phyloP scores from a whole-genome alignment of 2,329 filamentous ascomycete species.

The Colletotrichum somersetense region DNA sequence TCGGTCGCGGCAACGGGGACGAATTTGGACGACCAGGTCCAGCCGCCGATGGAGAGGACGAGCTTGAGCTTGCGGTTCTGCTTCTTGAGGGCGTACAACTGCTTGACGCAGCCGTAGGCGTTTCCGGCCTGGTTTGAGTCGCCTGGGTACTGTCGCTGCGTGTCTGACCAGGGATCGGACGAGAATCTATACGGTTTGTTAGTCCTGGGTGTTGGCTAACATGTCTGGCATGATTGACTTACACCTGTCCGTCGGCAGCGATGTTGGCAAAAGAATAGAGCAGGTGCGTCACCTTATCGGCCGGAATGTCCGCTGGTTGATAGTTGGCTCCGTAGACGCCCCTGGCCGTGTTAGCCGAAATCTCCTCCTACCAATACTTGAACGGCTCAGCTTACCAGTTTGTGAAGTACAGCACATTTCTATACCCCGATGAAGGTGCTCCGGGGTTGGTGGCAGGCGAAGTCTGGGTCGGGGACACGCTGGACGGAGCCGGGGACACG shows the following conservation, averaged over 20 bases:
- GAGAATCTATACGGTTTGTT: conserved; percentile 57
- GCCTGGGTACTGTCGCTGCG: conserved; percentile 75
- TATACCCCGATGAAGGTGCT: conserved; percentile 23
- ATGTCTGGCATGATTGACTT: conserved; percentile 45
- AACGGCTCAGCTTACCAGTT: conserved; percentile 61
- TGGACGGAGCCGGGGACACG: not conserved
- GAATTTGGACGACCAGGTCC: conserved; percentile 81
- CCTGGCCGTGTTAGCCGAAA: conserved; percentile 46
- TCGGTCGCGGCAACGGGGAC: conserved; percentile 71
- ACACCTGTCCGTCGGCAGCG: conserved; percentile 60
- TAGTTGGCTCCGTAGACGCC: conserved; percentile 61
- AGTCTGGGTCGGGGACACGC: not conserved
- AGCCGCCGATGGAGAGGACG: conserved; percentile 85
- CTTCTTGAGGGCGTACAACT: conserved; percentile 82
- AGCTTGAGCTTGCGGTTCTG: conserved; percentile 81
- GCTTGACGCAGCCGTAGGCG: conserved; percentile 82
- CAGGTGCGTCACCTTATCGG: conserved; percentile 78
- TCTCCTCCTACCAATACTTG: no score
- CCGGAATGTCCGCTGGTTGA: conserved; percentile 76
- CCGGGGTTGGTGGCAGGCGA: conserved; percentile 6
- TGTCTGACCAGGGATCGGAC: conserved; percentile 73
- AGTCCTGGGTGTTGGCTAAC: conserved; percentile 9
- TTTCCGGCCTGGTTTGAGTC: conserved; percentile 75
- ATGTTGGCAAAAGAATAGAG: conserved; percentile 71
- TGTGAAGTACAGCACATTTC: conserved; percentile 65